These are phyloP conservation scores for Monilinia fructicola DNA, from an alignment of 2,329 filamentous ascomycete species.

Conservation along the genomic window DNA sequence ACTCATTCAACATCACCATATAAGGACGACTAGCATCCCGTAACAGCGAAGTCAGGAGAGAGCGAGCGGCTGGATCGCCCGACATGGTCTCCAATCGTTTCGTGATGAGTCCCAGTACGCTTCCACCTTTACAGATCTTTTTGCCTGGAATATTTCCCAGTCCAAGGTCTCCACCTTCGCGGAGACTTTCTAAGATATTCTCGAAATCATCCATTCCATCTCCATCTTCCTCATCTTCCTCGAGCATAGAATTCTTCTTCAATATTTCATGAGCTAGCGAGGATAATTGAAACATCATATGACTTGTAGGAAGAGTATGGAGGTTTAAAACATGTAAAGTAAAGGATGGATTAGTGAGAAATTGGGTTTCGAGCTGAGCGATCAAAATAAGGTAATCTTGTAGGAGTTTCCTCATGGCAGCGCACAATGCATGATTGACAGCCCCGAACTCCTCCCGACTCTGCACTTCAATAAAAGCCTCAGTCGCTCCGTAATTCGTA, in stretches of 20 bases:
- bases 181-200: constrained; percentile 85
- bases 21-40: constrained; percentile 90
- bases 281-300: constrained; percentile 90
- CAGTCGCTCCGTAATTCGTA: constrained; percentile 86
- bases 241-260: constrained; percentile 82
- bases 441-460: constrained; percentile 90
- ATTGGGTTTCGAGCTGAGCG: constrained; percentile 89
- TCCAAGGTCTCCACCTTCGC: constrained; percentile 79
- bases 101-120: constrained; percentile 85
- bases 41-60: constrained; percentile 76
- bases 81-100: constrained; percentile 85
- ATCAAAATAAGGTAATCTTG: constrained; percentile 94
- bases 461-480: constrained; percentile 91
- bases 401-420: constrained; percentile 85
- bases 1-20: constrained; percentile 98
- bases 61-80: constrained; percentile 84
- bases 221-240: constrained; percentile 70
- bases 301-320: constrained; percentile 83
- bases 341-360: constrained; percentile 83
- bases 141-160: constrained; percentile 78
- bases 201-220: constrained; percentile 74
- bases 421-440: constrained; percentile 93
- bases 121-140: constrained; percentile 95
- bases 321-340: constrained; percentile 92
- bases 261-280: constrained; percentile 83